Evolutionary conservation across 495 filamentous ascomycete species (phyloP).

Genomic region (Rhypophila decipiens): DNA sequence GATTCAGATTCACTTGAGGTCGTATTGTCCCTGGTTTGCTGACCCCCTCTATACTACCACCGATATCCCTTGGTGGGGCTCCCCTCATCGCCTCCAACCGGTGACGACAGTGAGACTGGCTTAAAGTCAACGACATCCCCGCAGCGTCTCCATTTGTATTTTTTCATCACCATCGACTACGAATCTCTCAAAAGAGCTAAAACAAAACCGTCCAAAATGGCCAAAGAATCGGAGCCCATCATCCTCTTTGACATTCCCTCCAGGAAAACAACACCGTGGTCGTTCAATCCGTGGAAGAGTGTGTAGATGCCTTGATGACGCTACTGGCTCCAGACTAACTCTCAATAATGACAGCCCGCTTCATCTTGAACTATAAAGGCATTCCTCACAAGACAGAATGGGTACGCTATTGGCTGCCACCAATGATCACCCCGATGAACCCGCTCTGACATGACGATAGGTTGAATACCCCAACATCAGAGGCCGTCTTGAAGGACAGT

Average conservation of each 20-base stretch:
- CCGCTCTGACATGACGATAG: constrained; percentile 1
- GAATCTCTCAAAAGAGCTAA: too few species aligned
- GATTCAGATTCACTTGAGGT: too few species aligned
- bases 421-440: background rate
- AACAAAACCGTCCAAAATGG: too few species aligned
- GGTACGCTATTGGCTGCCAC: constrained; percentile 19
- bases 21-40: too few species aligned
- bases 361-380: constrained; percentile 55
- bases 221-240: constrained; percentile 25
- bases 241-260: constrained; percentile 53
- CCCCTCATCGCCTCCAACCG: too few species aligned
- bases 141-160: too few species aligned
- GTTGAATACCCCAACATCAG: constrained; percentile 57
- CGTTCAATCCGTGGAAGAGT: constrained; percentile 58
- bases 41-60: too few species aligned
- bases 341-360: constrained; percentile 35
- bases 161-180: too few species aligned
- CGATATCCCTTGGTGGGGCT: too few species aligned
- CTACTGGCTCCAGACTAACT: background rate
- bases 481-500: constrained; percentile 23
- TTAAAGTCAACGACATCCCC: too few species aligned
- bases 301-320: constrained; percentile 9
- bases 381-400: constrained; percentile 60
- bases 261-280: constrained; percentile 43
- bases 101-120: too few species aligned